Base-by-base conservation (phyloP, 148 eudicot species). In the Camellia sinensis region DNA sequence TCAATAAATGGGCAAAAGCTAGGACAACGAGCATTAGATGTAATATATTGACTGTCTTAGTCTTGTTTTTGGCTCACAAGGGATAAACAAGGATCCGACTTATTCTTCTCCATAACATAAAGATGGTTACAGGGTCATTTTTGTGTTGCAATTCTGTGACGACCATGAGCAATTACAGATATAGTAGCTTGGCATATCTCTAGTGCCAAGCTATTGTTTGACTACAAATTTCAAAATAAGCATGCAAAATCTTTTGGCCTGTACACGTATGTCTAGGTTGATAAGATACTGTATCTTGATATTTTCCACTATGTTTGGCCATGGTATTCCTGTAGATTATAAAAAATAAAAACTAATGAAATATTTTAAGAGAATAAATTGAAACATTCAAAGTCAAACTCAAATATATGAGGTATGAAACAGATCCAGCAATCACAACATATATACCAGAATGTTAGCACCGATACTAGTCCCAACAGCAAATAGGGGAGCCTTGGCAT, bases 391-490 rank as follows among this genome's bases (percentile, higher is more conserved):
- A n/a, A 46, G 21, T 6, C 18, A 64, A 29, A 7, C 50, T 37
- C n/a, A 46, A 13, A 50, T 19, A 29, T 53, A 21, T 29, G 19
- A 22, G 69, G 56, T 29, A 48, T 17, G 46, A 65, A 21, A 46
- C 5, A 29, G 13, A 14, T 79, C 19, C 40, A 80, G 9, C 13
- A 43, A 77, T 40, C 69, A 77, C 82, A n/a, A n/a, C n/a, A n/a
- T n/a, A n/a, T n/a, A 12, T 87, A 96, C 99, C 98, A 96, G 71
- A 83, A 96, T 54, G 63, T 96, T 96, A 75, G 99, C 99, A 77
- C 97, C 99, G 81, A 96, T 91, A 90, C 98, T 96, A 9, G 93
- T 91, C 80, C 99, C 99, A 61, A 96, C 82, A 57, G 86, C 85
- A 85, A 88, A 93, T 59, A 96, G 79, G 22, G 97, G 95, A 52